Conservation (phyloP, 495 filamentous ascomycete genomes). For the Tricharina praecox region DNA sequence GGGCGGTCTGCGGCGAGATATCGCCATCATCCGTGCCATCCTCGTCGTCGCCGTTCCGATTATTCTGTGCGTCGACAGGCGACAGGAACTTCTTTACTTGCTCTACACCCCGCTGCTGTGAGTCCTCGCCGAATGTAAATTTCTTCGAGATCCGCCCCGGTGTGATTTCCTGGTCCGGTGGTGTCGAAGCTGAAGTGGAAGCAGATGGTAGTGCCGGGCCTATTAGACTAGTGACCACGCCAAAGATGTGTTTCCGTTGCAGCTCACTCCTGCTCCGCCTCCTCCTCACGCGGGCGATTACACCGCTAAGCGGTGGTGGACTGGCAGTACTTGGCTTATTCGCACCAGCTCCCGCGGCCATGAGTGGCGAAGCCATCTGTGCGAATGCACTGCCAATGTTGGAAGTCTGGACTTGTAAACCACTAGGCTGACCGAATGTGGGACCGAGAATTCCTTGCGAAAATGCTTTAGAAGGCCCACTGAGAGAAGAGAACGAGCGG, state of each 20-base stretch:
- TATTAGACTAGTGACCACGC: slow-evolving; percentile 18
- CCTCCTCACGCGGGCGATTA: background rate
- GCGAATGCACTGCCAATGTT: slow-evolving; percentile 20
- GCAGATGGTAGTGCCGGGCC: slow-evolving; percentile 5
- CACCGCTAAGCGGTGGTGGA: background rate
- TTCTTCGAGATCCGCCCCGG: slow-evolving; percentile 4
- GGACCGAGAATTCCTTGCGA: background rate
- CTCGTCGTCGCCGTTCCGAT: slow-evolving; percentile 41
- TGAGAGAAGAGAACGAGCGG: background rate
- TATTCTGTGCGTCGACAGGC: slow-evolving; percentile 28
- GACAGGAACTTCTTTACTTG: slow-evolving; percentile 20
- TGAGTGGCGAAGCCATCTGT: slow-evolving; percentile 14
- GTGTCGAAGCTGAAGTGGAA: no score
- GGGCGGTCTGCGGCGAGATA: slow-evolving; percentile 32
- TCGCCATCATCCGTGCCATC: slow-evolving; percentile 36
- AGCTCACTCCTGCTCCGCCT: slow-evolving; percentile 7
- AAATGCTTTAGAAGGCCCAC: background rate
- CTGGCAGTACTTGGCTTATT: background rate
- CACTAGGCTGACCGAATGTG: background rate
- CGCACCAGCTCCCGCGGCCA: slow-evolving; percentile 13
- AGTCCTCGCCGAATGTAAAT: slow-evolving; percentile 23
- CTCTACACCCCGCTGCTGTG: slow-evolving; percentile 16
- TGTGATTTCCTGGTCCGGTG: background rate
- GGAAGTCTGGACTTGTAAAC: slow-evolving; percentile 14
- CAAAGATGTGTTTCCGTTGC: slow-evolving; percentile 16